Conservation (phyloP, 2,329 filamentous ascomycete genomes). For the Fusarium denticulatum region DNA sequence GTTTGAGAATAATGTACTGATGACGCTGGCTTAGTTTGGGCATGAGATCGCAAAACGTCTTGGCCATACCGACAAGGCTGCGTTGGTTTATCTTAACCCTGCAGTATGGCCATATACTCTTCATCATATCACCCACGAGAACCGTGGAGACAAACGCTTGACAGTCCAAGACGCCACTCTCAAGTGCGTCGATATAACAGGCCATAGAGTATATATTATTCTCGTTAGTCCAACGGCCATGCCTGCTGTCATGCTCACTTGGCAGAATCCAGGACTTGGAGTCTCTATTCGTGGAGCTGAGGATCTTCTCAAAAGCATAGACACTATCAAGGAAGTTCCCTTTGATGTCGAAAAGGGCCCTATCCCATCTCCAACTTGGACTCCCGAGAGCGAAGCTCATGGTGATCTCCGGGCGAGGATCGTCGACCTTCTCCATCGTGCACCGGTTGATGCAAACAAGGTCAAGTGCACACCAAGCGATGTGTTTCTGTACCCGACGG, state of each 20-base stretch:
- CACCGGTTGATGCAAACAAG: slow-evolving; percentile 46
- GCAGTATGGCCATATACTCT: slow-evolving; percentile 45
- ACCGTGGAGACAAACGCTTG: slow-evolving; percentile 51
- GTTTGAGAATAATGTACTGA: not conserved
- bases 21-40: slow-evolving; percentile 48
- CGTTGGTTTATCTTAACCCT: slow-evolving; percentile 48
- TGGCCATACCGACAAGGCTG: slow-evolving; percentile 41
- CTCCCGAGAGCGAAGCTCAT: slow-evolving; percentile 53
- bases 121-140: slow-evolving; percentile 47
- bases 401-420: slow-evolving; percentile 53
- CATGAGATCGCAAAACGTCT: slow-evolving; percentile 48
- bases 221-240: slow-evolving; percentile 51
- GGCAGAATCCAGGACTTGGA: slow-evolving; percentile 58
- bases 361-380: slow-evolving; percentile 50
- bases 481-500: slow-evolving; percentile 63
- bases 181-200: slow-evolving; percentile 54
- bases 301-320: slow-evolving; percentile 51
- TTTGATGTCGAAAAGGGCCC: slow-evolving; percentile 30
- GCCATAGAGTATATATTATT: slow-evolving; percentile 56
- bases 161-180: slow-evolving; percentile 49
- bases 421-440: slow-evolving; percentile 53
- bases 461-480: slow-evolving; percentile 48
- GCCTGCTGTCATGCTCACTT: slow-evolving; percentile 53
- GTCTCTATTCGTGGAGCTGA: slow-evolving; percentile 59
- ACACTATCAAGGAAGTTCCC: slow-evolving; percentile 48